Percentiles rank a stretch among this genome's conserved stretches.
Evolutionary conservation across 495 filamentous ascomycete species (phyloP).

Genomic region (Aspergillus bridgeri): DNA sequence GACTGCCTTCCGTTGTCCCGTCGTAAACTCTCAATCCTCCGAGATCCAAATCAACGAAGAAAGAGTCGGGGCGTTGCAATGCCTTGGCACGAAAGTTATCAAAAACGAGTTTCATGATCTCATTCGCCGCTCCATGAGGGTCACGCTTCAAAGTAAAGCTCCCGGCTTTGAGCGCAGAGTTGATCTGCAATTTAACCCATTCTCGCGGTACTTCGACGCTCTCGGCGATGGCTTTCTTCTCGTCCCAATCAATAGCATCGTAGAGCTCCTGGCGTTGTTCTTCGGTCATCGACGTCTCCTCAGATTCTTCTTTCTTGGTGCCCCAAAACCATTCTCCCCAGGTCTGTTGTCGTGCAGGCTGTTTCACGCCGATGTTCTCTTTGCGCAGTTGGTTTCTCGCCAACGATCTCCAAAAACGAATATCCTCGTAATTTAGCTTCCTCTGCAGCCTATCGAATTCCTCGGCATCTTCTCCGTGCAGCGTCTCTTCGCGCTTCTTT

Average conservation of each 20-base stretch:
- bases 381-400: slow-evolving; percentile 93
- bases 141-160: slow-evolving; percentile 90
- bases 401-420: slow-evolving; percentile 93
- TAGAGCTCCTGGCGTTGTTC: slow-evolving; percentile 96
- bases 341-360: slow-evolving; percentile 60
- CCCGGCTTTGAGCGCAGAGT: slow-evolving; percentile 83
- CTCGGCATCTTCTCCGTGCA: slow-evolving; percentile 64
- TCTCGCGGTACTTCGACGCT: slow-evolving; percentile 86
- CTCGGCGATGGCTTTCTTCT: slow-evolving; percentile 85
- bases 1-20: slow-evolving; percentile 83
- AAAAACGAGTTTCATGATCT: slow-evolving; percentile 86
- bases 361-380: slow-evolving; percentile 82
- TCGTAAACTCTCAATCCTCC: slow-evolving; percentile 93
- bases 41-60: slow-evolving; percentile 81
- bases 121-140: slow-evolving; percentile 72
- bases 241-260: slow-evolving; percentile 95
- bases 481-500: slow-evolving; percentile 70
- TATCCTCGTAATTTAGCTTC: slow-evolving; percentile 91
- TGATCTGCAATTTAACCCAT: slow-evolving; percentile 85
- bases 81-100: slow-evolving; percentile 89
- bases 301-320: slow-evolving; percentile 64
- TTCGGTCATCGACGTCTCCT: slow-evolving; percentile 81
- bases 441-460: slow-evolving; percentile 74
- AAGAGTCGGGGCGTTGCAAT: slow-evolving; percentile 83
- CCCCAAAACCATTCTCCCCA: slow-evolving; percentile 92